Percentiles rank a stretch among this genome's conserved stretches.
These are phyloP conservation scores for Trypethelium eluteriae DNA, from an alignment of 495 filamentous ascomycete species.

Conservation along the genomic window DNA sequence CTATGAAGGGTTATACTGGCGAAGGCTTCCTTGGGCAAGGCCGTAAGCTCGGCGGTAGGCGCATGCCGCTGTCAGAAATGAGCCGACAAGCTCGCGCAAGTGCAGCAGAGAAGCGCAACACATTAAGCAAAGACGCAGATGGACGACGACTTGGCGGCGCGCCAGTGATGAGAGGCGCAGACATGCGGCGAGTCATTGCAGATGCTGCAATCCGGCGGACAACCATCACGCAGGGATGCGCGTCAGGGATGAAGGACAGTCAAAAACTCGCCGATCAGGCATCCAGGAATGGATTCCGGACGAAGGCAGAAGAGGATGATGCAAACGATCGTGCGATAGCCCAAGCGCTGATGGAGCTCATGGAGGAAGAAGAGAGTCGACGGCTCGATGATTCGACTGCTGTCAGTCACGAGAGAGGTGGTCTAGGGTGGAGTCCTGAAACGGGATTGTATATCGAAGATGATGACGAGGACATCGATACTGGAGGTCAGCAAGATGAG, in stretches of 20 bases:
- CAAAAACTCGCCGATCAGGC: conserved; percentile 57
- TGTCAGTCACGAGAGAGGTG: conserved; percentile 22
- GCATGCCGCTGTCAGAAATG: conserved; percentile 66
- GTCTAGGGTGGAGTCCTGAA: conserved; percentile 32
- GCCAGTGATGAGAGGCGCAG: conserved; percentile 51
- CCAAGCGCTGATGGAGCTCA: conserved; percentile 77
- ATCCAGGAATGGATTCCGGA: conserved; percentile 65
- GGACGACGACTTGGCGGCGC: conserved; percentile 69
- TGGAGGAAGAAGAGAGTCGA: conserved; percentile 73
- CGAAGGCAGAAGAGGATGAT: conserved; percentile 79
- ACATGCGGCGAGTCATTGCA: conserved; percentile 68
- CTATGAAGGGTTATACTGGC: conserved; percentile 78
- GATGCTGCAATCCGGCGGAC: conserved; percentile 64
- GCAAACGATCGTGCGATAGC: conserved; percentile 87
- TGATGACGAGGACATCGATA: neutral
- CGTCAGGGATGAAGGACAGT: conserved; percentile 59
- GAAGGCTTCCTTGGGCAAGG: conserved; percentile 80
- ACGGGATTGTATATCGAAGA: conserved; percentile 41
- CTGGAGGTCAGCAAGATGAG: neutral
- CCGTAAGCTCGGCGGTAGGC: conserved; percentile 59
- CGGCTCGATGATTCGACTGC: conserved; percentile 53
- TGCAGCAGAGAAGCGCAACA: conserved; percentile 65
- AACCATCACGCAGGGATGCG: conserved; percentile 62
- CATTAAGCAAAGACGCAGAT: conserved; percentile 49
- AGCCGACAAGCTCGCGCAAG: conserved; percentile 60